Conservation (phyloP, 2,329 filamentous ascomycete species). For the Akanthomyces dipterigenus region DNA sequence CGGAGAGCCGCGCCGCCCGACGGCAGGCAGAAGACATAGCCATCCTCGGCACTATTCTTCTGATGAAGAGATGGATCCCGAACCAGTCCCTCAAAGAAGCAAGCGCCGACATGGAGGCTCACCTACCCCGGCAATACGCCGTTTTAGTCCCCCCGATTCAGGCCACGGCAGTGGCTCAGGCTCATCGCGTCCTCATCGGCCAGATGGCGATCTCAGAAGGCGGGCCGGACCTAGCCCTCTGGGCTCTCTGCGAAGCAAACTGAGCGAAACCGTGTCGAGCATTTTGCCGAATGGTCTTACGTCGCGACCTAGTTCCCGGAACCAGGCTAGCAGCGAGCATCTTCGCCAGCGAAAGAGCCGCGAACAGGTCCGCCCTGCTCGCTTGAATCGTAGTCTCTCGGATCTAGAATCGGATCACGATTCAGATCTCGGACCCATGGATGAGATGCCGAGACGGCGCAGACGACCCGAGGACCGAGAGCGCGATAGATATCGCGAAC, state of each 20-base stretch:
- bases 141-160: conserved; percentile 6
- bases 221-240: conserved; percentile 31
- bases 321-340: conserved; percentile 23
- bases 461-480: conserved; percentile 33
- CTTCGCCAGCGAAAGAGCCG: conserved; percentile 30
- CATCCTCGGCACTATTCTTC: conserved; percentile 40
- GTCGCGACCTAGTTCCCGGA: conserved; percentile 28
- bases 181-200: conserved; percentile 27
- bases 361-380: conserved; percentile 34
- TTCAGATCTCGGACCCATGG: conserved; percentile 28
- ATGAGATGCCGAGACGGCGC: conserved; percentile 24
- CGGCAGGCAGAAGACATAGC: conserved; percentile 38
- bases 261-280: conserved; percentile 38
- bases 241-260: conserved; percentile 34
- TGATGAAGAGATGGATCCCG: conserved; percentile 33
- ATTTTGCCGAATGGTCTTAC: conserved; percentile 33
- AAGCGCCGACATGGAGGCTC: conserved; percentile 15
- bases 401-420: conserved; percentile 31
- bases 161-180: conserved; percentile 18
- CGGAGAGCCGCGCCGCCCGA: conserved; percentile 22
- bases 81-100: conserved; percentile 19
- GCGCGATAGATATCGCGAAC: conserved; percentile 27
- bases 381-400: conserved; percentile 35
- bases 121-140: conserved; percentile 9
- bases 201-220: conserved; percentile 32